phyloP scores from a whole-genome alignment of 371 early-diverging fungal genomes.

The Syncephalis fuscata region DNA sequence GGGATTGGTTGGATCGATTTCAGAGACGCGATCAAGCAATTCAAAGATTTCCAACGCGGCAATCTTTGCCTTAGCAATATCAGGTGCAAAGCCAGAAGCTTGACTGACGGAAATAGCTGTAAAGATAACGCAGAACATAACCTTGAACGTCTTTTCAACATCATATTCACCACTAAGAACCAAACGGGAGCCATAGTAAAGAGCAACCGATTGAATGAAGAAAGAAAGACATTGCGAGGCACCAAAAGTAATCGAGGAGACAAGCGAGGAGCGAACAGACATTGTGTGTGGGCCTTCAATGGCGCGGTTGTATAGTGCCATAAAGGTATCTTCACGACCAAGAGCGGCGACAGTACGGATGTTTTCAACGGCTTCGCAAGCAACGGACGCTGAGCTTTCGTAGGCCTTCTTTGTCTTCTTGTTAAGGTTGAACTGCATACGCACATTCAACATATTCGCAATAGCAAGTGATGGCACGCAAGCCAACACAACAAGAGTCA shows the following conservation, averaged over 20 bases:
- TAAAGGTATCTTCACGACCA: conserved; percentile 53
- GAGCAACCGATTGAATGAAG: conserved; percentile 36
- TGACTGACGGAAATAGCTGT: neutral
- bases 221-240: conserved; percentile 39
- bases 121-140: neutral
- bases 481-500: conserved; percentile 39
- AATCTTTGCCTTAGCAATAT: conserved; percentile 33
- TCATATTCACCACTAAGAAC: conserved; percentile 12
- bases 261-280: conserved; percentile 30
- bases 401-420: conserved; percentile 41
- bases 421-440: too few species aligned
- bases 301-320: conserved; percentile 25
- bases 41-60: conserved; percentile 54
- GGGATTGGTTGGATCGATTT: conserved; percentile 24
- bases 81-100: neutral
- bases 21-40: conserved; percentile 32
- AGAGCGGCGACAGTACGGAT: conserved; percentile 78
- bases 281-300: conserved; percentile 38
- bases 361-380: conserved; percentile 74
- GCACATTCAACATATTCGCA: neutral
- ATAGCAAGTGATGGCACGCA: conserved; percentile 26
- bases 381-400: conserved; percentile 48
- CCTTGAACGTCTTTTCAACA: conserved; percentile 9
- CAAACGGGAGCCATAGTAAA: conserved; percentile 34
- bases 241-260: conserved; percentile 37